Base-by-base conservation (phyloP, 495 filamentous ascomycete genomes). In the Xylaria acuta region DNA sequence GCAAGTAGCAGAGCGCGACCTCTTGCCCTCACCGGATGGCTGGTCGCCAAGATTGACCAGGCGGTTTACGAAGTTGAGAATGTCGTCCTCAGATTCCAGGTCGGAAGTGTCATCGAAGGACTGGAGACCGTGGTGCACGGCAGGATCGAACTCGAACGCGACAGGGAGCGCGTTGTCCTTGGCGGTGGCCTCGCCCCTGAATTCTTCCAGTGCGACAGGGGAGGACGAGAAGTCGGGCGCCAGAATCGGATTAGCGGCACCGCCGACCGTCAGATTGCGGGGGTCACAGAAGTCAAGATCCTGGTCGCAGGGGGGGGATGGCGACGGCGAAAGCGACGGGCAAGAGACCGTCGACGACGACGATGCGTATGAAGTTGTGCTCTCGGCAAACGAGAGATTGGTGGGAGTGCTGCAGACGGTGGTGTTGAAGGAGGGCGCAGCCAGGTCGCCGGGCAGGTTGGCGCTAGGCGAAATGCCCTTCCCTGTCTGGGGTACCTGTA, bases 211-310 rank as follows among this genome's bases (percentile, higher is more conserved):
- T 0, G 79, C 72, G 70, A 80, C 80, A 69, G 81, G 84, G 64
- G 79, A 80, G 5, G 79, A 79, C 5, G 92, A 88, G 66, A 95
- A 91, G 34, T 94, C 92, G 36, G 89, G 83, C 40, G 86, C 84
- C 70, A 89, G 78, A 73, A 80, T 85, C 62, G 81, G 82, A 78
- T 84, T 84, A 49, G 81, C 69, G 40, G 85, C 81, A 74, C 86
- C 81, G 78, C 90, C 89, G 54, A 97, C 94, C 5, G 93, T 96
- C 60, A 99, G 86, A 76, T 97, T 92, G 72, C 95, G 92, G 30
- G 96, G 96, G 77, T 99, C 94, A 82, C 96, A 98, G 77, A 97
- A 97, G 82, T 94, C 90, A 74, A 90, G 80, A 76, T 94, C 92
- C 60, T 90, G 85, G 49, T 93, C 90, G 2, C 64, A 54, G n/a